Evolutionary conservation across 768 basidiomycete genomes (phyloP).

Genomic region (Russula foetens): DNA sequence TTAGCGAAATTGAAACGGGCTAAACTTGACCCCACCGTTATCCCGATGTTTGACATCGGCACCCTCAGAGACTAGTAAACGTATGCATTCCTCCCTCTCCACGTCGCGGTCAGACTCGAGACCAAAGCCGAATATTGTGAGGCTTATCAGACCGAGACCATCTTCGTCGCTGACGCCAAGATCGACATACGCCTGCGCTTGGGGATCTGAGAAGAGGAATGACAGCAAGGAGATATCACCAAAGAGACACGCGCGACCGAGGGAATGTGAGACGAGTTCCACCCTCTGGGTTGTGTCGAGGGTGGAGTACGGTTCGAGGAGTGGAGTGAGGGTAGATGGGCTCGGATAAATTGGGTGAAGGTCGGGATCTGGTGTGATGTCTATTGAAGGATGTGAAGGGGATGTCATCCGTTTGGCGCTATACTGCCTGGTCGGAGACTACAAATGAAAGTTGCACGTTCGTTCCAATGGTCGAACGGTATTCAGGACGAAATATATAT

Average conservation of each 20-base stretch:
- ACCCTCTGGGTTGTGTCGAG: slow-evolving; percentile 59
- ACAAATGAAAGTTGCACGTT: background rate
- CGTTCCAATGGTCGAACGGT: background rate
- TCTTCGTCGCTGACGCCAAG: slow-evolving; percentile 74
- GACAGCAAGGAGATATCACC: slow-evolving; percentile 67
- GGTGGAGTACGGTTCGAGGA: slow-evolving; percentile 60
- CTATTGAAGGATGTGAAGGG: slow-evolving; percentile 31
- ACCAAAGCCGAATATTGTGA: slow-evolving; percentile 74
- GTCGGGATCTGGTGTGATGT: slow-evolving; percentile 70
- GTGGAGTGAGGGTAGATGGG: slow-evolving; percentile 47
- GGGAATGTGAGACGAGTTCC: slow-evolving; percentile 64
- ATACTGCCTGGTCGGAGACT: background rate
- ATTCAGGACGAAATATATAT: background rate
- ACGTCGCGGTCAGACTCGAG: slow-evolving; percentile 75
- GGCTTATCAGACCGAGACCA: slow-evolving; percentile 71
- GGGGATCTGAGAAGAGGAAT: slow-evolving; percentile 60
- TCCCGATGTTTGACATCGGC: slow-evolving; percentile 56
- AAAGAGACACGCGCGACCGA: slow-evolving; percentile 70
- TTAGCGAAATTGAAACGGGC: background rate
- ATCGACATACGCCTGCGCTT: slow-evolving; percentile 60
- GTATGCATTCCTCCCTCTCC: slow-evolving; percentile 85
- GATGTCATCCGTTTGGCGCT: slow-evolving; percentile 26
- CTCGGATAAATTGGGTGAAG: slow-evolving; percentile 74
- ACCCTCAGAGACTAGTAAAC: slow-evolving; percentile 71
- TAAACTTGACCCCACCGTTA: slow-evolving; percentile 40